Evolutionary conservation across 225 moss, liverwort and hornwort species (phyloP).

Genomic region (Marchantia paleacea): DNA sequence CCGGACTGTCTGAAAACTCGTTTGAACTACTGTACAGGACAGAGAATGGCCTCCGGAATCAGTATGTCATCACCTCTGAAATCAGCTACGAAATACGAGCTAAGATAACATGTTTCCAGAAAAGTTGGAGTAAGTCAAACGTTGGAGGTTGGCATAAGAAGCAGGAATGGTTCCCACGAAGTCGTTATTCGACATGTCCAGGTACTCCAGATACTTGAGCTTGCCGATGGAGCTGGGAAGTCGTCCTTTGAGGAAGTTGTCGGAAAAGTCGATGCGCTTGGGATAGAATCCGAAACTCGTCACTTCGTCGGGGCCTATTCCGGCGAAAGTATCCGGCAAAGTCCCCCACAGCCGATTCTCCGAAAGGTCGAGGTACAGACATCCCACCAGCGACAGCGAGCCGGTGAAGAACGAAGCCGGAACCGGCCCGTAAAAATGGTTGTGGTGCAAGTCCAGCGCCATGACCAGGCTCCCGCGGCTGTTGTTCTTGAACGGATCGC

Average conservation of each 20-base stretch:
- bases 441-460: conserved; percentile 25
- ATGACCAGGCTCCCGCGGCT: not conserved
- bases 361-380: conserved; percentile 6
- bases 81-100: too few species aligned
- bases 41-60: too few species aligned
- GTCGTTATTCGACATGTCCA: conserved; percentile 12
- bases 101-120: not conserved
- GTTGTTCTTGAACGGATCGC: not conserved
- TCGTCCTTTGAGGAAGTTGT: not conserved
- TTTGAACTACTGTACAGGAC: too few species aligned
- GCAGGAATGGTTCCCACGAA: conserved; percentile 11
- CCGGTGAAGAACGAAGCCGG: conserved; percentile 14
- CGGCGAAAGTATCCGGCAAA: conserved; percentile 6
- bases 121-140: not conserved
- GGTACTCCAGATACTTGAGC: conserved; percentile 8
- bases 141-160: not conserved
- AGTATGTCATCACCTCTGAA: too few species aligned
- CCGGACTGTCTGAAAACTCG: too few species aligned
- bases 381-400: not conserved
- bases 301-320: not conserved
- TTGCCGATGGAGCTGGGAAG: conserved; percentile 16
- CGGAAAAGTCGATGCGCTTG: conserved; percentile 10
- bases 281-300: not conserved
- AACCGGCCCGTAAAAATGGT: conserved; percentile 10
- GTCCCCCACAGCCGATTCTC: conserved; percentile 16